phyloP scores from a whole-genome alignment of 2,329 filamentous ascomycete genomes.

The Meredithiella fracta region DNA sequence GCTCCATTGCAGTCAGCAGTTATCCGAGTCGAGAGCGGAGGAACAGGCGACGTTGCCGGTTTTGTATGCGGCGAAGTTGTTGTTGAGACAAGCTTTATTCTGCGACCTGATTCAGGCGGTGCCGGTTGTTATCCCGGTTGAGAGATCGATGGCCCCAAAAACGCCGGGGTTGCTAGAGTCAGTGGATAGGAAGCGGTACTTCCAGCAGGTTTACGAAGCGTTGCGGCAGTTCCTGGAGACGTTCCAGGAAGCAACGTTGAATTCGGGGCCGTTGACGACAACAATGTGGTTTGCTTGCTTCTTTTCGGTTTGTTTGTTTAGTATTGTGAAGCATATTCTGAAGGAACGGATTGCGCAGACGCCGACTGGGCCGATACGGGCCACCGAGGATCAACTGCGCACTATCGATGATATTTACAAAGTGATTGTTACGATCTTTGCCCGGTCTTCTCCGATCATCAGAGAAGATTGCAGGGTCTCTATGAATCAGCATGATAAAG shows the following conservation, averaged over 20 bases:
- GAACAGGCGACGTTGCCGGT: conserved; percentile 34
- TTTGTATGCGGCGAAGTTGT: conserved; percentile 36
- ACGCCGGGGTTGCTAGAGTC: conserved; percentile 23
- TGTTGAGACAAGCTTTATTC: conserved; percentile 38
- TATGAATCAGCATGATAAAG: conserved; percentile 29
- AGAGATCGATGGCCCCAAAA: conserved; percentile 18
- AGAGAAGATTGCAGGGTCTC: conserved; percentile 28
- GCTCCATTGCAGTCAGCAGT: conserved; percentile 31
- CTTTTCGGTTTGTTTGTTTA: conserved; percentile 42
- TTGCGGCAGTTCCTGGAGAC: conserved; percentile 35
- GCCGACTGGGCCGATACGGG: conserved; percentile 14
- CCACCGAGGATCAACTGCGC: conserved; percentile 15
- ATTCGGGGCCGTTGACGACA: conserved; percentile 24
- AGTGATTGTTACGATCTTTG: conserved; percentile 33
- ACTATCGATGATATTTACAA: conserved; percentile 34
- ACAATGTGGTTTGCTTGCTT: conserved; percentile 36
- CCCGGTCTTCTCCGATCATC: conserved; percentile 27
- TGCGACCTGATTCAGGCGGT: conserved; percentile 36
- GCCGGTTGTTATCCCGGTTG: conserved; percentile 25
- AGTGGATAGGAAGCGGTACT: conserved; percentile 31
- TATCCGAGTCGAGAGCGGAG: conserved; percentile 31
- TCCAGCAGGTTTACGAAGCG: conserved; percentile 32
- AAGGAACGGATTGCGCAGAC: conserved; percentile 16
- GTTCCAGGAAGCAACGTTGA: conserved; percentile 31
- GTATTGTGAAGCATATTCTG: conserved; percentile 35